These are phyloP conservation scores for Leccinellum albellum DNA, from an alignment of 768 basidiomycete genomes.

Conservation along the genomic window DNA sequence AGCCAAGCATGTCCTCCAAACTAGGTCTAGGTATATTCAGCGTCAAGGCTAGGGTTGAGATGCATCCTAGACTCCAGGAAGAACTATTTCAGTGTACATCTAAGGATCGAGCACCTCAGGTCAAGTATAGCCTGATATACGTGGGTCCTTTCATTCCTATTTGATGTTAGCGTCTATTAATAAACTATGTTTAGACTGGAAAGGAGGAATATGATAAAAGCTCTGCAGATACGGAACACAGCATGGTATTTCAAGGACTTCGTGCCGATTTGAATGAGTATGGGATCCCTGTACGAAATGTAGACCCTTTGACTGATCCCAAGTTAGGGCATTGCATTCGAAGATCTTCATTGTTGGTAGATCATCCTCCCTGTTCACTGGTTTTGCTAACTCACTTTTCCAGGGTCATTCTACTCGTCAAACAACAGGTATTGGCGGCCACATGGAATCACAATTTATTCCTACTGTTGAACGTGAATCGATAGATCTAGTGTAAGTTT, in stretches of 20 bases:
- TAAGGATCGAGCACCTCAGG: neutral
- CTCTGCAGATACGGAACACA: neutral
- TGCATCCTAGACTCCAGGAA: neutral
- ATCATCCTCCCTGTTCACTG: neutral
- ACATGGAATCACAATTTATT: slow-evolving; percentile 8
- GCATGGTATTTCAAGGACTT: slow-evolving; percentile 2
- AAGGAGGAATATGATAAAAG: slow-evolving; percentile 6
- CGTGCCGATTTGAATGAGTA: slow-evolving; percentile 13
- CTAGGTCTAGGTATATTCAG: slow-evolving; percentile 28
- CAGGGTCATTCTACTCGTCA: slow-evolving; percentile 13
- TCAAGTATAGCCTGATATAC: slow-evolving; percentile 11
- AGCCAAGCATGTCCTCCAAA: neutral
- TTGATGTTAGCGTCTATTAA: neutral
- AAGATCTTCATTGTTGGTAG: slow-evolving; percentile 75
- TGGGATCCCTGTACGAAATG: neutral
- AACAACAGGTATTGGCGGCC: slow-evolving; percentile 10
- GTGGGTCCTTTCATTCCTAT: neutral
- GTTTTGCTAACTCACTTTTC: neutral
- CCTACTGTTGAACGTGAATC: slow-evolving; percentile 13
- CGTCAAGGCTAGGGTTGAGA: slow-evolving; percentile 4
- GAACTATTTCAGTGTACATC: neutral
- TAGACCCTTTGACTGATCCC: neutral
- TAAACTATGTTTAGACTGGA: neutral
- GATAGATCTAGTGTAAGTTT: slow-evolving; percentile 8
- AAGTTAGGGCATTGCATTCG: slow-evolving; percentile 52